These are phyloP conservation scores for Picea sitchensis DNA, from an alignment of 75 land plant species.

Conservation along the genomic window DNA sequence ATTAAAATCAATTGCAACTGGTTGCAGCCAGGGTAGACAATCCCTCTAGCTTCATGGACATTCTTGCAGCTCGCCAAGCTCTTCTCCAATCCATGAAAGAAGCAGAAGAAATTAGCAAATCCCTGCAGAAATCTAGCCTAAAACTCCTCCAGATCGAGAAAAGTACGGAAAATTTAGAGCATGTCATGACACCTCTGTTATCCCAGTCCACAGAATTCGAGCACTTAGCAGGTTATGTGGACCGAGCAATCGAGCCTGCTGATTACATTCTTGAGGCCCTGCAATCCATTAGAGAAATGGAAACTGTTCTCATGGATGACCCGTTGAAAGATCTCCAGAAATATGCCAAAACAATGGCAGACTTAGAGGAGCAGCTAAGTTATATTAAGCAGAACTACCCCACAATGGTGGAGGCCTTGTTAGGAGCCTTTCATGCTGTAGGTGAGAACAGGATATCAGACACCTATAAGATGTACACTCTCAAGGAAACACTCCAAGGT, in stretches of 20 bases:
- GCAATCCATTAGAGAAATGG: background rate
- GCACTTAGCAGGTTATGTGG: background rate
- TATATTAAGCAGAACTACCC: background rate
- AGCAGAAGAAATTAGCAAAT: conserved; percentile 1
- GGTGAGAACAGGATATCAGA: background rate
- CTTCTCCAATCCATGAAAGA: conserved; percentile 1
- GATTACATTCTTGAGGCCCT: background rate
- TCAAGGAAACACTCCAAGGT: background rate
- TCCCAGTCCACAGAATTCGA: background rate
- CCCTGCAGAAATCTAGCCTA: conserved; percentile 1
- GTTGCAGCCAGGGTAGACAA: too few relatives aligned
- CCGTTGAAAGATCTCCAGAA: background rate
- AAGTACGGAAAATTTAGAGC: background rate
- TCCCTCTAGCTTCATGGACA: background rate
- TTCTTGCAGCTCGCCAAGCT: background rate
- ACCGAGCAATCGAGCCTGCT: conserved; percentile 3
- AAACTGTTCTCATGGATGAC: background rate
- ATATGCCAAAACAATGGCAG: background rate
- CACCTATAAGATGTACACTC: background rate
- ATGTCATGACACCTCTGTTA: conserved; percentile 1
- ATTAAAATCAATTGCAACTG: too few relatives aligned
- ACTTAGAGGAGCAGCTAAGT: background rate
- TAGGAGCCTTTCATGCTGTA: background rate
- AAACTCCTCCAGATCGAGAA: background rate
- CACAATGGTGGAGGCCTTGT: conserved; percentile 5